Conservation (phyloP, 768 basidiomycete species). For the Strobilomyces echinocephalus region DNA sequence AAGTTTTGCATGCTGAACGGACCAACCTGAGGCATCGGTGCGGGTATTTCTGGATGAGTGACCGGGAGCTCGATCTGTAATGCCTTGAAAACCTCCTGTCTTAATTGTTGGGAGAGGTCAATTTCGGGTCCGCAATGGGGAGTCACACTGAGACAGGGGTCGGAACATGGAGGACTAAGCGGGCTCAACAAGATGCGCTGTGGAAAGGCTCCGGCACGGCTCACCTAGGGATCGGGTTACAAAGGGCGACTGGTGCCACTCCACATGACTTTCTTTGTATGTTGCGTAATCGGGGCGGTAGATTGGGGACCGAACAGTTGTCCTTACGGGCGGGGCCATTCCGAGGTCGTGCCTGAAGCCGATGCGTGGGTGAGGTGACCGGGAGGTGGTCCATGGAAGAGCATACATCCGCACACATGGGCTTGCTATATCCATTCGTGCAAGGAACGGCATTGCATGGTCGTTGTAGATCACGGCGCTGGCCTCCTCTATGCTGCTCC, state of each 20-base stretch:
- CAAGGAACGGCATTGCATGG: not conserved
- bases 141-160: not conserved
- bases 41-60: not conserved
- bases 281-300: slow-evolving; percentile 8
- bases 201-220: not conserved
- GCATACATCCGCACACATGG: slow-evolving; percentile 4
- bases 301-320: not conserved
- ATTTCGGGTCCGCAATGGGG: not conserved
- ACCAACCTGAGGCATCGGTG: slow-evolving; percentile 1
- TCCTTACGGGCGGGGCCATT: not conserved
- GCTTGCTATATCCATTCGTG: not conserved
- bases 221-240: slow-evolving; percentile 6
- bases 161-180: slow-evolving; percentile 4
- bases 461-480: not conserved
- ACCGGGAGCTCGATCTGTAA: not conserved
- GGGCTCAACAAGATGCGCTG: not conserved
- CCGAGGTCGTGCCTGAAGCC: slow-evolving; percentile 1
- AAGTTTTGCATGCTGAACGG: not conserved
- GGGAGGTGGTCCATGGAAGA: not conserved
- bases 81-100: not conserved
- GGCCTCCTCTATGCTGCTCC: not conserved
- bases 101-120: slow-evolving; percentile 4
- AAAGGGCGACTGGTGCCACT: not conserved
- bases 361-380: not conserved
- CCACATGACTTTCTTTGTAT: not conserved